These are phyloP conservation scores for Byssothecium circinans DNA, from an alignment of 2,329 filamentous ascomycete species.

Conservation along the genomic window DNA sequence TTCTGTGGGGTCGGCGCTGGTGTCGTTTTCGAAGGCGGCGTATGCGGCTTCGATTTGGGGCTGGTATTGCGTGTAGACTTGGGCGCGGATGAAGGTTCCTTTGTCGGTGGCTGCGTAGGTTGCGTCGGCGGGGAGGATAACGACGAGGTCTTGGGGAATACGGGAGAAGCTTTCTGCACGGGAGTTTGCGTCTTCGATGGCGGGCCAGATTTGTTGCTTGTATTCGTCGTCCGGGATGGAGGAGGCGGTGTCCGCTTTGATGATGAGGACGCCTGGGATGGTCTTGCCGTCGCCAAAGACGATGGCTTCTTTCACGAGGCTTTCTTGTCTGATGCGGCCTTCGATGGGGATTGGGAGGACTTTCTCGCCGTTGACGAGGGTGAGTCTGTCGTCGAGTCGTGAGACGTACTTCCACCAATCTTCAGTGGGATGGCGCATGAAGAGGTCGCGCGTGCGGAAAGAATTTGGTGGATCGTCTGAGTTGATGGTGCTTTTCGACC, in stretches of 20 bases:
- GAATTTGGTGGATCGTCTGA: constrained; percentile 47
- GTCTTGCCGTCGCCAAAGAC: constrained; percentile 59
- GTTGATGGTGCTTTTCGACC: constrained; percentile 47
- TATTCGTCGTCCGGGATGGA: constrained; percentile 50
- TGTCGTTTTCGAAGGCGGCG: constrained; percentile 20
- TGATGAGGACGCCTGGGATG: constrained; percentile 57
- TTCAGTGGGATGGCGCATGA: constrained; percentile 47
- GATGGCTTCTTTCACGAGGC: constrained; percentile 58
- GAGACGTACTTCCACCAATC: constrained; percentile 53
- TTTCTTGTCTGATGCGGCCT: constrained; percentile 55
- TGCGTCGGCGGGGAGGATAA: constrained; percentile 50
- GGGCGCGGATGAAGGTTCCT: constrained; percentile 58
- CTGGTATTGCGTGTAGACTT: constrained; percentile 54
- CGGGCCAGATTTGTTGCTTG: constrained; percentile 53
- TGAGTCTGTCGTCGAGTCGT: constrained; percentile 52
- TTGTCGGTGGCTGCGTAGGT: constrained; percentile 59
- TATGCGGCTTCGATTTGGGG: constrained; percentile 54
- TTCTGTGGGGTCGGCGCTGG: not conserved
- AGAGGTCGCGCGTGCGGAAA: constrained; percentile 56
- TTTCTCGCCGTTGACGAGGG: constrained; percentile 55
- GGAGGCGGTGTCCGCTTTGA: constrained; percentile 52
- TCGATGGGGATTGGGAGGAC: constrained; percentile 55
- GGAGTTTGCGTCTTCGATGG: constrained; percentile 55
- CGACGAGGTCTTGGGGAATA: constrained; percentile 57
- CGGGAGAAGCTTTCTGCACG: constrained; percentile 55